Percentiles rank a stretch among this genome's conserved stretches.
Conservation (phyloP, 257 asterid genomes). For the Jacaranda copaia region DNA sequence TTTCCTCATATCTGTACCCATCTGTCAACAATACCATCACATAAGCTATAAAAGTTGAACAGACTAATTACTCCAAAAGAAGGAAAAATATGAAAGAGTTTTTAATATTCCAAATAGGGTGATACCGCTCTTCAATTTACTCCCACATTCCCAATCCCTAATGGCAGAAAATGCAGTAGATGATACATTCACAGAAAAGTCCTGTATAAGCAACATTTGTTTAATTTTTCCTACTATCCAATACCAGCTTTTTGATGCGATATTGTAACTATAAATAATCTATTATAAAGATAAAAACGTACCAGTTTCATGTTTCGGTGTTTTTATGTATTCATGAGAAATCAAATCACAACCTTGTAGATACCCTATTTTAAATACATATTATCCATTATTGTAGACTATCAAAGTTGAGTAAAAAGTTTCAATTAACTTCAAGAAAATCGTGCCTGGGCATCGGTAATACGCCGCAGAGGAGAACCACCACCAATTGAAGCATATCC, state of each 20-base stretch:
- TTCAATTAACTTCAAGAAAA: slow-evolving; percentile 14
- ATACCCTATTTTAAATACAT: slow-evolving; percentile 32
- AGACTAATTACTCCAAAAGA: slow-evolving; percentile 12
- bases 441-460: slow-evolving; percentile 94
- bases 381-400: slow-evolving; percentile 20
- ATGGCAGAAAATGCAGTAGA: slow-evolving; percentile 1
- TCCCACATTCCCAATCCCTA: slow-evolving; percentile 10
- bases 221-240: slow-evolving; percentile 1
- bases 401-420: slow-evolving; percentile 22
- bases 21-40: slow-evolving; percentile 22
- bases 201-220: neutral
- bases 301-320: slow-evolving; percentile 24
- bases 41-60: neutral
- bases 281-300: neutral
- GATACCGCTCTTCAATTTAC: slow-evolving; percentile 21
- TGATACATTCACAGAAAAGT: slow-evolving; percentile 3
- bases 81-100: slow-evolving; percentile 3
- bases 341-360: slow-evolving; percentile 25
- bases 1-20: neutral
- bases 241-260: neutral
- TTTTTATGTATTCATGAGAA: slow-evolving; percentile 24
- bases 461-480: slow-evolving; percentile 98
- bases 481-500: slow-evolving; percentile 99
- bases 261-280: slow-evolving; percentile 7
- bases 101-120: slow-evolving; percentile 11